Conservation (phyloP, 306 rosid genomes). For the Dicorynia guianensis region DNA sequence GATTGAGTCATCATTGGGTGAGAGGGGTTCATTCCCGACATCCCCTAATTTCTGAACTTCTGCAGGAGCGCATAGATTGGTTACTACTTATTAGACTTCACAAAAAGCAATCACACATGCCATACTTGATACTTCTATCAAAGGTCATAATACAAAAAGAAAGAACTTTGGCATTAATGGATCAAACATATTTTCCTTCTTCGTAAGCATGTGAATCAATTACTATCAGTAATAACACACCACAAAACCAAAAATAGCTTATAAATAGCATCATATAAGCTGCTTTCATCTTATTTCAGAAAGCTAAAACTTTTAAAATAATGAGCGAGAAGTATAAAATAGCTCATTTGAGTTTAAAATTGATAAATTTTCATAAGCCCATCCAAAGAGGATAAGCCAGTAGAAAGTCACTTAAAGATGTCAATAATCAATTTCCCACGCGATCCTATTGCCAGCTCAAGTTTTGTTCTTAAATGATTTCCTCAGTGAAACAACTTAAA, state of each 20-base stretch:
- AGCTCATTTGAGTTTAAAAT: not conserved
- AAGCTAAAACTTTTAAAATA: not conserved
- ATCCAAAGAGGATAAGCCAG: not conserved
- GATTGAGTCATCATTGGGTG: constrained; percentile 51
- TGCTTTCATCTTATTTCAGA: not conserved
- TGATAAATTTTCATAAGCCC: not conserved
- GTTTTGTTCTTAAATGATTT: constrained; percentile 13
- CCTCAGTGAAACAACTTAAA: constrained; percentile 1
- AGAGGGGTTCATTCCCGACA: constrained; percentile 57
- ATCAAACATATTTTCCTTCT: not conserved
- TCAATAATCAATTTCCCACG: not conserved
- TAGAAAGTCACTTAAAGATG: not conserved
- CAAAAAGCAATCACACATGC: not conserved
- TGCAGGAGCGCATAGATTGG: constrained; percentile 49
- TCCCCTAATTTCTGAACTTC: constrained; percentile 76
- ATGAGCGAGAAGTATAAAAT: not conserved
- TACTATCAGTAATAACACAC: not conserved
- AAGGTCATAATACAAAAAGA: not conserved
- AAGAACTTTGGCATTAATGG: constrained; percentile 25
- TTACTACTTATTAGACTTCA: constrained; percentile 32
- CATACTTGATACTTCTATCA: constrained; percentile 24
- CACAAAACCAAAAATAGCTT: constrained; percentile 7
- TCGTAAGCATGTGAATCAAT: constrained; percentile 10
- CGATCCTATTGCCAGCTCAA: not conserved
- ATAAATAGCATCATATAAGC: not conserved